Percentiles rank a stretch among this genome's conserved stretches.
phyloP scores from a whole-genome alignment of 192 early-diverging fungal species.

The Coemansia sp. region DNA sequence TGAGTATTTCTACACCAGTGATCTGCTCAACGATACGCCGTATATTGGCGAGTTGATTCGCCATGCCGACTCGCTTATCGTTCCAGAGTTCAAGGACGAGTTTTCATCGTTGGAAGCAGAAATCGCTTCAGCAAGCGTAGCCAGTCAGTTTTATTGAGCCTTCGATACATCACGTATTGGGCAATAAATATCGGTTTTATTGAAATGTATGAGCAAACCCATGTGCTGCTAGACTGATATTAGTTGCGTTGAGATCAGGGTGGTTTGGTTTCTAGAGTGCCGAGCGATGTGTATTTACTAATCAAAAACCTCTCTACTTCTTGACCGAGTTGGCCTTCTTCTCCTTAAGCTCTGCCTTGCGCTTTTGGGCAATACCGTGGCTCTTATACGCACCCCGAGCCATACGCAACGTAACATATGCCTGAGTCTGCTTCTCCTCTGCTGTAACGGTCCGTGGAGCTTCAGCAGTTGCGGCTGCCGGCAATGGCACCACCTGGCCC shows the following conservation, averaged over 20 bases:
- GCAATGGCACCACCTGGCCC: conserved; percentile 40
- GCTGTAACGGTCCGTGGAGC: conserved; percentile 54
- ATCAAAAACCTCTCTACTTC: too few species aligned
- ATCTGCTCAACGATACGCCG: conserved; percentile 38
- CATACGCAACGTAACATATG: conserved; percentile 53
- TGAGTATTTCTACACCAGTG: conserved; percentile 24
- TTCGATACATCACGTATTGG: too few species aligned
- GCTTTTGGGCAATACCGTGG: too few species aligned
- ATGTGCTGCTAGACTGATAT: too few species aligned
- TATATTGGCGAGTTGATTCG: conserved; percentile 48
- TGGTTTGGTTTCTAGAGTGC: too few species aligned
- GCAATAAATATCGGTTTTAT: too few species aligned
- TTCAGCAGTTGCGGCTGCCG: conserved; percentile 27
- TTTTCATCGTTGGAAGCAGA: conserved; percentile 8
- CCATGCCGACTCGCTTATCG: conserved; percentile 21
- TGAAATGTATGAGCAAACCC: too few species aligned
- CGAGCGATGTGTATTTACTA: too few species aligned
- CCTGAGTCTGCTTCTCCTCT: conserved; percentile 56
- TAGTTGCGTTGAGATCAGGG: too few species aligned
- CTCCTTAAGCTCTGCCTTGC: too few species aligned
- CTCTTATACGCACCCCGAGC: conserved; percentile 33
- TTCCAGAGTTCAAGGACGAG: conserved; percentile 15
- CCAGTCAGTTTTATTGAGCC: conserved; percentile 1
- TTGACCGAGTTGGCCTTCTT: too few species aligned
- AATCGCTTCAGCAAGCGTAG: not conserved